Percentiles rank a stretch among this genome's conserved stretches.
Conservation (phyloP, 2,329 filamentous ascomycete genomes). For the Sporothrix luriei region DNA sequence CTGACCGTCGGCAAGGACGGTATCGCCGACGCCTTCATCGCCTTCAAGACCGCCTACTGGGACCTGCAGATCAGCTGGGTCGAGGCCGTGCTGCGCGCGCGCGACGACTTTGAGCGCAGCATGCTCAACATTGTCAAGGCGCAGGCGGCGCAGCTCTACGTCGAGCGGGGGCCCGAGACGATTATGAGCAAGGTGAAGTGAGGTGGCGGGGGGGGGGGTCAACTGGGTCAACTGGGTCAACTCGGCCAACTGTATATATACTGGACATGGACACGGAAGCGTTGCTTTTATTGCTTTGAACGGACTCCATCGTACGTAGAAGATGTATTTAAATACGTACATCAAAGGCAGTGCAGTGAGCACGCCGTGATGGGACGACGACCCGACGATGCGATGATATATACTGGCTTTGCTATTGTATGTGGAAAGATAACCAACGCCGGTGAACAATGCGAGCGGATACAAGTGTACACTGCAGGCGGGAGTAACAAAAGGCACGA, state of each 20-base stretch:
- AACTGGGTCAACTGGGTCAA: too few species aligned
- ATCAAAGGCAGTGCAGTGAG: background rate
- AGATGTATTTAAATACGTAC: slow-evolving; percentile 32
- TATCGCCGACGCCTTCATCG: slow-evolving; percentile 76
- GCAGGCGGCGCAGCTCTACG: slow-evolving; percentile 80
- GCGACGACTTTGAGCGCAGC: slow-evolving; percentile 91
- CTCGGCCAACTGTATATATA: slow-evolving; percentile 10
- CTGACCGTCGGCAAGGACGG: slow-evolving; percentile 74
- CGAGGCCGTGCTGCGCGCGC: slow-evolving; percentile 79
- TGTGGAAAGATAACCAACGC: background rate
- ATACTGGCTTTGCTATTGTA: slow-evolving; percentile 10
- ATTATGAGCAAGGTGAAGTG: slow-evolving; percentile 92
- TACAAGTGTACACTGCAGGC: background rate
- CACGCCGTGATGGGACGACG: background rate
- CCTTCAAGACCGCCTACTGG: slow-evolving; percentile 86
- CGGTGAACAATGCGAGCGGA: background rate
- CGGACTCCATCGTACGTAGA: slow-evolving; percentile 35
- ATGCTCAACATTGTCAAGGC: slow-evolving; percentile 89
- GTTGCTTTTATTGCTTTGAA: slow-evolving; percentile 7
- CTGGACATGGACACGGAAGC: slow-evolving; percentile 2
- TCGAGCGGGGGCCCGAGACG: slow-evolving; percentile 80
- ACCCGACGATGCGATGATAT: background rate
- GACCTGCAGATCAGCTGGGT: slow-evolving; percentile 95
- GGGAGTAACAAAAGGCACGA: background rate
- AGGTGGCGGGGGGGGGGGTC: too few species aligned